Evolutionary conservation across 2,329 filamentous ascomycete genomes (phyloP).

Genomic region (Aaosphaeria pasadenensis): DNA sequence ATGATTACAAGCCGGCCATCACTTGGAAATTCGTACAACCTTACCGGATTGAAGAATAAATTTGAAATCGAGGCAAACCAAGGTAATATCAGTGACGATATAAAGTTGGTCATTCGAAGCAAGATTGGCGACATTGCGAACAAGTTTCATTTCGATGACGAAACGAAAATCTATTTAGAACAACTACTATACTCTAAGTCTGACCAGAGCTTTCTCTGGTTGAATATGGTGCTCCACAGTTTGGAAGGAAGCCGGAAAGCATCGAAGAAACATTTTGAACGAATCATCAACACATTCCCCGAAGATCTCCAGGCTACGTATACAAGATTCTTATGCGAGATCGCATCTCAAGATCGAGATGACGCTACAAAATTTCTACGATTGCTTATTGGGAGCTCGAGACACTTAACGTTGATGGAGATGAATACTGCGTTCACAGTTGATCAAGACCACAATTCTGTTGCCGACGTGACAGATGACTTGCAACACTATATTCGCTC

Average conservation of each 20-base stretch:
- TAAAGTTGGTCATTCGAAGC: constrained; percentile 14
- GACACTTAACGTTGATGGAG: constrained; percentile 33
- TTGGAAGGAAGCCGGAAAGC: constrained; percentile 19
- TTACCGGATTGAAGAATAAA: not conserved
- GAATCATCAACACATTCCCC: constrained; percentile 31
- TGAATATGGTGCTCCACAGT: not conserved
- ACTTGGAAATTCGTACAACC: not conserved
- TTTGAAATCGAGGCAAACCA: constrained; percentile 18
- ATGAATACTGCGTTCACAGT: constrained; percentile 32
- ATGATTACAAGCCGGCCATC: not conserved
- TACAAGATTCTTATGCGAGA: constrained; percentile 23
- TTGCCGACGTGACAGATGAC: constrained; percentile 19
- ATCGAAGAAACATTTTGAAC: constrained; percentile 14
- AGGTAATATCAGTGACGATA: constrained; percentile 20
- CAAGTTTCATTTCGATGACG: constrained; percentile 18
- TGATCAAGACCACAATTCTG: constrained; percentile 14
- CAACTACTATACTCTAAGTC: constrained; percentile 9
- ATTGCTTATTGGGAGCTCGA: constrained; percentile 32
- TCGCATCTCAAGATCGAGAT: constrained; percentile 18
- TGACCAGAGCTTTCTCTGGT: not conserved
- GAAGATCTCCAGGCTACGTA: constrained; percentile 29
- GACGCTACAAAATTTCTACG: constrained; percentile 27
- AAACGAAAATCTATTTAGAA: constrained; percentile 1
- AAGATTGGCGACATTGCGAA: not conserved
- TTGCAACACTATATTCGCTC: constrained; percentile 22